These are phyloP conservation scores for Trichophyton verrucosum DNA, from an alignment of 2,329 filamentous ascomycete genomes.

Conservation along the genomic window DNA sequence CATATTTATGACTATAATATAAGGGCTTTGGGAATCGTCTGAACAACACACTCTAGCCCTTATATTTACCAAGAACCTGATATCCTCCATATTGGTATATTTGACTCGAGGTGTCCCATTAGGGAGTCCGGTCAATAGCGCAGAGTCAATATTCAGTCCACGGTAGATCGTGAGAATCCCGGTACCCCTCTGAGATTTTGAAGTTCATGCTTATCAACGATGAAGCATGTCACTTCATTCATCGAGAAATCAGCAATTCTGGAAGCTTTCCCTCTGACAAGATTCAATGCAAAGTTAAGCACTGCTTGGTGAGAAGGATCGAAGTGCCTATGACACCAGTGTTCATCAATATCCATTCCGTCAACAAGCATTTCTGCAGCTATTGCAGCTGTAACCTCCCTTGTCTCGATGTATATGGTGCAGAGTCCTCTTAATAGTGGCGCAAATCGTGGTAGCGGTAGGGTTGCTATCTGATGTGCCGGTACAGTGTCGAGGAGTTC, in stretches of 20 bases:
- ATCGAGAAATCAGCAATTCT: neutral
- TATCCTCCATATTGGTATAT: neutral
- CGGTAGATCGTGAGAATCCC: neutral
- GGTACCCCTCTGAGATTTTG: neutral
- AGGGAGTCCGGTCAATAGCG: neutral
- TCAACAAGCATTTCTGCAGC: constrained; percentile 20
- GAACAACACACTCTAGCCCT: neutral
- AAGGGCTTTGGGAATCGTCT: neutral
- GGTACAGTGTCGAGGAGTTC: constrained; percentile 53
- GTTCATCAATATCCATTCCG: constrained; percentile 17
- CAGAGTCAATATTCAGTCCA: neutral
- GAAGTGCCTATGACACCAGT: constrained; percentile 14
- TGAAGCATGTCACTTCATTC: neutral
- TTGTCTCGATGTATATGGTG: constrained; percentile 13
- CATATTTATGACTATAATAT: neutral
- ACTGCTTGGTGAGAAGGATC: constrained; percentile 4
- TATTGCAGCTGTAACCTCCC: constrained; percentile 18
- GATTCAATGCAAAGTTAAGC: constrained; percentile 9
- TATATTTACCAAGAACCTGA: neutral
- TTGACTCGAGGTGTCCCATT: neutral
- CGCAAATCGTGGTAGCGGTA: constrained; percentile 16
- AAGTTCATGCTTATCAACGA: neutral
- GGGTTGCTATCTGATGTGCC: constrained; percentile 29
- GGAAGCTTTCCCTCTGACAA: constrained; percentile 14
- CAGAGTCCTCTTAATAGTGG: constrained; percentile 14